Evolutionary conservation across 176 grass and related monocot species (phyloP).

Genomic region (Bonia amplexicaulis): DNA sequence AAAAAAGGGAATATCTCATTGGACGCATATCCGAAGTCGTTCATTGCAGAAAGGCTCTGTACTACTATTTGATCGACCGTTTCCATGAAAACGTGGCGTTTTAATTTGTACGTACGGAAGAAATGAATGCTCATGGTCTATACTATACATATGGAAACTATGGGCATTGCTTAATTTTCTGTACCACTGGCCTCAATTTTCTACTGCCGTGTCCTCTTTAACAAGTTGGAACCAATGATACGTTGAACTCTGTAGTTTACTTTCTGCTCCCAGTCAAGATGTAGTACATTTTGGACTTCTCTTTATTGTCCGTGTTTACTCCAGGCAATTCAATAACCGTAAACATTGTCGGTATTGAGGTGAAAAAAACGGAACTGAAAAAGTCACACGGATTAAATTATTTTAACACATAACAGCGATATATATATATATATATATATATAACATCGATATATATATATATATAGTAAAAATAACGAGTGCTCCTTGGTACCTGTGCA

Average conservation of each 20-base stretch:
- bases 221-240: neutral
- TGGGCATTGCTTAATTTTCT: neutral
- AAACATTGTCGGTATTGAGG: neutral
- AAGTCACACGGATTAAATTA: too few relatives aligned
- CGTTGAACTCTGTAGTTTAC: neutral
- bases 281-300: neutral
- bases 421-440: too few relatives aligned
- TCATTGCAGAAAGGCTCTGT: too few relatives aligned
- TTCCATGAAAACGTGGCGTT: neutral
- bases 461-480: too few relatives aligned
- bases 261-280: neutral
- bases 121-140: neutral
- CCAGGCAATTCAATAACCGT: neutral
- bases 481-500: too few relatives aligned
- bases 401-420: too few relatives aligned
- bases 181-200: neutral
- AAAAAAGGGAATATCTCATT: too few relatives aligned
- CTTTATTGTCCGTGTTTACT: neutral
- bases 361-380: too few relatives aligned
- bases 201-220: neutral
- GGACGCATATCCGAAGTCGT: too few relatives aligned
- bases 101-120: neutral
- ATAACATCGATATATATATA: too few relatives aligned
- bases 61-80: neutral
- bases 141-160: neutral